Conservation (phyloP, 495 filamentous ascomycete genomes). For the Penicillium cosmopolitanum region DNA sequence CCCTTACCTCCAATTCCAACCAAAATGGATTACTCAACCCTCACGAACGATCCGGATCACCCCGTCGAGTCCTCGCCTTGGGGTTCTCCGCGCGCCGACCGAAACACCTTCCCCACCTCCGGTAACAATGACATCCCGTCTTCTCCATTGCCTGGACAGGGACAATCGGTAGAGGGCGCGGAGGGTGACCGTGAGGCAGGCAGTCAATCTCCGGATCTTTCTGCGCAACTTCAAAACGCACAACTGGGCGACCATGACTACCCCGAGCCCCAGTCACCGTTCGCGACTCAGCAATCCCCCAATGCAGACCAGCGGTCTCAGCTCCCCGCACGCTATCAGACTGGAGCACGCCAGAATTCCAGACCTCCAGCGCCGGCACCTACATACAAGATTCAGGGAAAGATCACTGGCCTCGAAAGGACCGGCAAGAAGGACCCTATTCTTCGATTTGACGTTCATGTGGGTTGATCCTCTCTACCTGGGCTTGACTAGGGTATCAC, state of each 20-base stretch:
- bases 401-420: conserved; percentile 89
- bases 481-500: background rate
- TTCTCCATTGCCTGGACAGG: conserved; percentile 53
- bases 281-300: conserved; percentile 42
- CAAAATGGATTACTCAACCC: conserved; percentile 82
- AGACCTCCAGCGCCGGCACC: conserved; percentile 50
- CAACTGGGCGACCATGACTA: conserved; percentile 47
- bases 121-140: conserved; percentile 55
- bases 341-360: conserved; percentile 45
- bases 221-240: conserved; percentile 48
- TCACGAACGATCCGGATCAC: conserved; percentile 74
- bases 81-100: conserved; percentile 72
- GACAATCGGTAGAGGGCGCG: conserved; percentile 47
- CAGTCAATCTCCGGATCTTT: conserved; percentile 41
- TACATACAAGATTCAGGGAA: conserved; percentile 85
- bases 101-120: conserved; percentile 56
- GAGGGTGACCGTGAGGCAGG: conserved; percentile 24
- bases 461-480: conserved; percentile 47
- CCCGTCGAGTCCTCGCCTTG: conserved; percentile 74
- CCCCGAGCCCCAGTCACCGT: conserved; percentile 37
- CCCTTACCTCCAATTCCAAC: conserved; percentile 24
- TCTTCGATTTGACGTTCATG: conserved; percentile 94
- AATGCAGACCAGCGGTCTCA: conserved; percentile 50
- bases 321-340: conserved; percentile 52
- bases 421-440: conserved; percentile 95